Evolutionary conservation across 2,329 filamentous ascomycete genomes (phyloP).

Genomic region (Diaporthe caulivora): DNA sequence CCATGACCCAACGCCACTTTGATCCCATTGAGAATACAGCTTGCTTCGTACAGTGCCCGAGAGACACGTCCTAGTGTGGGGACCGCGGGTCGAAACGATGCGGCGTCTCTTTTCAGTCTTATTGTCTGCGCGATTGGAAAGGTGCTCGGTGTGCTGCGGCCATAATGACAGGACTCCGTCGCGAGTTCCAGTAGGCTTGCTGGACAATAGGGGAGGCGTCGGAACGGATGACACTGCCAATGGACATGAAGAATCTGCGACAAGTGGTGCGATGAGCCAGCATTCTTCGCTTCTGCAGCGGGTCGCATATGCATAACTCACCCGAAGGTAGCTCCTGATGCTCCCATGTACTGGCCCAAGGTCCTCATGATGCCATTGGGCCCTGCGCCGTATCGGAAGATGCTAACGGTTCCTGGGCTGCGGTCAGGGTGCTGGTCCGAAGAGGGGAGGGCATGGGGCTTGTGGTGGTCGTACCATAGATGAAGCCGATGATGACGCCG

Average conservation of each 20-base stretch:
- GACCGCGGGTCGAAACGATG: background rate
- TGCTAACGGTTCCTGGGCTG: constrained; percentile 85
- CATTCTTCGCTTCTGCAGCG: background rate
- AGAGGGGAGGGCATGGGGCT: constrained; percentile 22
- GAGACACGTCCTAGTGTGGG: background rate
- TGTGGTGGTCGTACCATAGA: constrained; percentile 78
- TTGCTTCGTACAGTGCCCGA: constrained; percentile 20
- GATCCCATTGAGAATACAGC: background rate
- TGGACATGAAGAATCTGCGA: constrained; percentile 93
- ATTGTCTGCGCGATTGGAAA: constrained; percentile 40
- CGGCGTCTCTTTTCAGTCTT: background rate
- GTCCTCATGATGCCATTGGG: constrained; percentile 95
- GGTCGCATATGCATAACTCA: constrained; percentile 57
- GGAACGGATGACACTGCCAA: constrained; percentile 94
- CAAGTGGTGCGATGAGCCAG: constrained; percentile 30
- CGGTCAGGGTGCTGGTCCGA: constrained; percentile 1
- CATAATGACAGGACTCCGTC: constrained; percentile 80
- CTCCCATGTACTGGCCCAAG: constrained; percentile 95
- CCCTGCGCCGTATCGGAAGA: constrained; percentile 94
- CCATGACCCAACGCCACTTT: constrained; percentile 17
- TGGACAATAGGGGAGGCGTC: constrained; percentile 83
- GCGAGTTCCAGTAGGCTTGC: constrained; percentile 81
- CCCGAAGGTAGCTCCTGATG: constrained; percentile 96
- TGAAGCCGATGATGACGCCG: constrained; percentile 96
- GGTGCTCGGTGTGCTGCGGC: constrained; percentile 54